Percentiles rank a stretch among this genome's conserved stretches.
Conservation (phyloP, 2,329 filamentous ascomycete genomes). For the Zopfia rhizophila region DNA sequence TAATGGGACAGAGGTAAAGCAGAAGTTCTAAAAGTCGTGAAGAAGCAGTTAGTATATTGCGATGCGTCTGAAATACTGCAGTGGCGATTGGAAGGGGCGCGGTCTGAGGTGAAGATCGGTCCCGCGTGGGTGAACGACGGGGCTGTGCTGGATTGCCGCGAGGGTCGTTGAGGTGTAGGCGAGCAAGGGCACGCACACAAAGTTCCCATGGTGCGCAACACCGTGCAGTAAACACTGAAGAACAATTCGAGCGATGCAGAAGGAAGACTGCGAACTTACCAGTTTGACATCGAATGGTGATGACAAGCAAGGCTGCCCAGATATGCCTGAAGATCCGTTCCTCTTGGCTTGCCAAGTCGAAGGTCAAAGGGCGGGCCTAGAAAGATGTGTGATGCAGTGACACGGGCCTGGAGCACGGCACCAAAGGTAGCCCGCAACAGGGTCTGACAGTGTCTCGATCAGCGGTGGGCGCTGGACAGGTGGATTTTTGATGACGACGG, state of each 20-base stretch:
- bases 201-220: slow-evolving; percentile 3
- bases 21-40: slow-evolving; percentile 31
- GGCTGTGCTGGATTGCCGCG: slow-evolving; percentile 4
- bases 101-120: slow-evolving; percentile 2
- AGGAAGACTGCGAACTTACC: slow-evolving; percentile 1
- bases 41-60: slow-evolving; percentile 45
- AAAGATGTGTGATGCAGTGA: neutral
- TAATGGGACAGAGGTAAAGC: slow-evolving; percentile 19
- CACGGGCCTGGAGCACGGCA: neutral
- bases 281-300: neutral
- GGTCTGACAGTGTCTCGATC: neutral
- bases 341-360: slow-evolving; percentile 1
- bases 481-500: neutral
- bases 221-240: too few species aligned
- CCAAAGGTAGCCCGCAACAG: neutral
- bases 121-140: slow-evolving; percentile 2
- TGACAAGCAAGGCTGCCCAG: neutral
- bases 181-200: neutral
- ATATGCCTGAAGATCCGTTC: neutral
- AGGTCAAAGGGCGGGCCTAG: neutral
- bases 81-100: slow-evolving; percentile 2
- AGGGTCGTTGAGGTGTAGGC: neutral
- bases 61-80: neutral
- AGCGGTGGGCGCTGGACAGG: too few species aligned
- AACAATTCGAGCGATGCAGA: too few species aligned